These are phyloP conservation scores for Phaeotremella skinneri DNA, from an alignment of 768 basidiomycete genomes.

Conservation along the genomic window DNA sequence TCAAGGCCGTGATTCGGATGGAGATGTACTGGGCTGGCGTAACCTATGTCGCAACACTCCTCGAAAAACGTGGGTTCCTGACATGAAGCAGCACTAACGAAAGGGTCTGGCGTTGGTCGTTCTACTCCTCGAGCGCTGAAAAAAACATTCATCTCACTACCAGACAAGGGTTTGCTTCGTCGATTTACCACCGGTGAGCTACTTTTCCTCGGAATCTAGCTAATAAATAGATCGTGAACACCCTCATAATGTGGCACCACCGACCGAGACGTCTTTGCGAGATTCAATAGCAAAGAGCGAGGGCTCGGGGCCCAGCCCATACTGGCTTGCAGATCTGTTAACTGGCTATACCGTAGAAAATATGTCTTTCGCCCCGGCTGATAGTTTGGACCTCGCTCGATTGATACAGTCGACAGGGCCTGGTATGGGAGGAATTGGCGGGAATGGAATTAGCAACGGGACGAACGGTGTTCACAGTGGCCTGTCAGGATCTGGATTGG, in stretches of 20 bases:
- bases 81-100: neutral
- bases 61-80: slow-evolving; percentile 34
- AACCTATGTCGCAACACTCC: slow-evolving; percentile 27
- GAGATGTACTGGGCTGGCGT: slow-evolving; percentile 44
- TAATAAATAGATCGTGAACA: slow-evolving; percentile 28
- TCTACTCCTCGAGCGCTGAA: slow-evolving; percentile 15
- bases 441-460: neutral
- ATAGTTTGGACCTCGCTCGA: slow-evolving; percentile 36
- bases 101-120: slow-evolving; percentile 27
- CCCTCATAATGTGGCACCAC: slow-evolving; percentile 35
- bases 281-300: slow-evolving; percentile 41
- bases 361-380: slow-evolving; percentile 39
- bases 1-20: slow-evolving; percentile 34
- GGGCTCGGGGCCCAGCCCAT: slow-evolving; percentile 34
- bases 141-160: slow-evolving; percentile 47
- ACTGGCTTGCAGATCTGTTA: slow-evolving; percentile 43
- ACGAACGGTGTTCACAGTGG: neutral
- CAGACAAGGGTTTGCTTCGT: slow-evolving; percentile 44
- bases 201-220: neutral
- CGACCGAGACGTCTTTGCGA: slow-evolving; percentile 39
- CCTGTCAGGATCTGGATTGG: neutral
- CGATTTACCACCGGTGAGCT: slow-evolving; percentile 37
- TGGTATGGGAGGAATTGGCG: neutral
- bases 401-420: slow-evolving; percentile 11
- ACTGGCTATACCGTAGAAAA: slow-evolving; percentile 42